These are phyloP conservation scores for Purshia tridentata DNA, from an alignment of 306 rosid genomes.

Conservation along the genomic window DNA sequence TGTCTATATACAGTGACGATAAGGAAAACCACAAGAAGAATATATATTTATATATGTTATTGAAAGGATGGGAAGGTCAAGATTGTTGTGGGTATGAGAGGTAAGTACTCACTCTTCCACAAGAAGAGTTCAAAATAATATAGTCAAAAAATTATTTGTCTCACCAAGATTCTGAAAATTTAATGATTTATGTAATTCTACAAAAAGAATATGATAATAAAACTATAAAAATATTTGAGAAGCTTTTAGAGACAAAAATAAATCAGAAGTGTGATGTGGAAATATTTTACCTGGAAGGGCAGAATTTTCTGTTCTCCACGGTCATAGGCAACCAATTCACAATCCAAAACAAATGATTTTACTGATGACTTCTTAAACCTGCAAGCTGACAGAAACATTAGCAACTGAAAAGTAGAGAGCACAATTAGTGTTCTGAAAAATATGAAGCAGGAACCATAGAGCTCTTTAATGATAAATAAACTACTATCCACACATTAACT, in stretches of 20 bases:
- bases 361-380: conserved; percentile 82
- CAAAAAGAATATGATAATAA: background rate
- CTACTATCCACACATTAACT: background rate
- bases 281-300: conserved; percentile 74
- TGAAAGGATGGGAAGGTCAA: background rate
- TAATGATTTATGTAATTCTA: background rate
- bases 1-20: no score
- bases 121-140: background rate
- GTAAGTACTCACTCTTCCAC: no score
- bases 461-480: background rate
- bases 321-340: conserved; percentile 93
- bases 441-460: conserved; percentile 1
- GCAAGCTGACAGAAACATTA: conserved; percentile 44
- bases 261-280: background rate
- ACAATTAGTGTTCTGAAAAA: background rate
- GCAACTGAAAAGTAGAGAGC: conserved; percentile 3
- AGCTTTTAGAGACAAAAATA: background rate
- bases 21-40: background rate
- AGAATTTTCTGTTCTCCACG: conserved; percentile 57
- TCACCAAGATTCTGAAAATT: background rate
- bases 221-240: background rate
- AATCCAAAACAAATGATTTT: conserved; percentile 81
- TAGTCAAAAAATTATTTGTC: background rate
- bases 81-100: background rate
- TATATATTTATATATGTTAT: background rate